phyloP scores from a whole-genome alignment of 73 alveolate genomes.

The Blepharisma stoltei region DNA sequence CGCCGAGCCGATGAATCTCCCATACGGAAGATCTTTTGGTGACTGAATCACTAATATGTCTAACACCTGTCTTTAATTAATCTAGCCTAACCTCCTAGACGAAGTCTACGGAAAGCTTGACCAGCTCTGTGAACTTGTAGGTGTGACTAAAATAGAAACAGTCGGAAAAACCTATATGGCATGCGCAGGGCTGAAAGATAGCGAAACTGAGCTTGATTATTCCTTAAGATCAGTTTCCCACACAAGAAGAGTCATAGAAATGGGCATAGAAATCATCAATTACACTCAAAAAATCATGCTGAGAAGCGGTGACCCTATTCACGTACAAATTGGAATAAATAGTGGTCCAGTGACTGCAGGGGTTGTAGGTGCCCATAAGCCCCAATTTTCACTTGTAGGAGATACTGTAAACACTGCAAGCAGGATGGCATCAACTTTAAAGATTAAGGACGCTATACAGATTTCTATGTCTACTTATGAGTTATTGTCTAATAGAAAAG shows the following conservation, averaged over 20 bases:
- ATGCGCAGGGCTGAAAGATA: conserved; percentile 75
- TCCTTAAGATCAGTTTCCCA: too few species aligned
- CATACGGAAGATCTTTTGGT: too few species aligned
- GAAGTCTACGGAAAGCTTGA: conserved; percentile 36
- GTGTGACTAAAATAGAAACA: conserved; percentile 62
- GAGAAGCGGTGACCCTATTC: neutral
- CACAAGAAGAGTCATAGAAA: neutral
- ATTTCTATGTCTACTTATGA: conserved; percentile 20
- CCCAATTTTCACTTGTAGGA: conserved; percentile 97
- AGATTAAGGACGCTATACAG: neutral
- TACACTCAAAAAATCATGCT: conserved; percentile 6
- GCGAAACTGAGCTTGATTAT: conserved; percentile 28
- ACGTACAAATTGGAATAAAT: conserved; percentile 90
- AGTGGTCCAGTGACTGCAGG: conserved; percentile 97
- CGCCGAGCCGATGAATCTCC: too few species aligned
- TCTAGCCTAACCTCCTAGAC: too few species aligned
- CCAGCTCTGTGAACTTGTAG: conserved; percentile 34
- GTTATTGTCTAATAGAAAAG: neutral
- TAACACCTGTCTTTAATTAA: too few species aligned
- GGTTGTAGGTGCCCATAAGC: conserved; percentile 97
- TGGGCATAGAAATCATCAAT: conserved; percentile 2
- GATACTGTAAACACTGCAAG: conserved; percentile 98
- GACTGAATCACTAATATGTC: too few species aligned
- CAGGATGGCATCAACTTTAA: conserved; percentile 61
- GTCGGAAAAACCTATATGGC: conserved; percentile 86